phyloP scores from a whole-genome alignment of 768 basidiomycete genomes.

The Leccinum incarnatum region DNA sequence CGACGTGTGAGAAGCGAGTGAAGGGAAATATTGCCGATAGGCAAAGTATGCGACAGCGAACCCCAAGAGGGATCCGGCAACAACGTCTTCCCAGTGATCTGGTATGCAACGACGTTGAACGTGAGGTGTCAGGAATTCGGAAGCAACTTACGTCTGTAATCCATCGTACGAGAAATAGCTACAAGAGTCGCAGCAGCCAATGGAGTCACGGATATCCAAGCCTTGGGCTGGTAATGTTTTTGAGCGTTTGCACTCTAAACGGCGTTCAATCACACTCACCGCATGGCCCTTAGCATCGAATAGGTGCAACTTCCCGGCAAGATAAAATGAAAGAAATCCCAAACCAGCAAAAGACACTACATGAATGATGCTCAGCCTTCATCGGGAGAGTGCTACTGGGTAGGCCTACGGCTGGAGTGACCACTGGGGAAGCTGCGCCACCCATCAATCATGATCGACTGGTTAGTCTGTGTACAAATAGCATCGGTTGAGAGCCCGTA shows the following conservation, averaged over 20 bases:
- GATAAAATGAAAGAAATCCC: constrained; percentile 83
- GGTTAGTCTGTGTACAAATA: constrained; percentile 76
- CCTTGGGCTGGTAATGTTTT: constrained; percentile 51
- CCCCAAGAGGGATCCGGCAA: constrained; percentile 77
- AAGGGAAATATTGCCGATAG: constrained; percentile 83
- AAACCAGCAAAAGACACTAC: constrained; percentile 91
- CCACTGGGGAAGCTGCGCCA: constrained; percentile 93
- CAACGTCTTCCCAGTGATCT: constrained; percentile 94
- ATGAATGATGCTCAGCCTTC: constrained; percentile 5
- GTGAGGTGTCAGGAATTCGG: constrained; percentile 8
- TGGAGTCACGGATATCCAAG: constrained; percentile 81
- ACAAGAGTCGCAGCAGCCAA: constrained; percentile 75
- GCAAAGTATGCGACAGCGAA: constrained; percentile 65
- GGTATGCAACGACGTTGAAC: constrained; percentile 1
- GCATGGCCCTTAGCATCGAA: constrained; percentile 79
- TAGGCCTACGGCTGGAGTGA: constrained; percentile 74
- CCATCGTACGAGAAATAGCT: constrained; percentile 88
- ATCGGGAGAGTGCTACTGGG: neutral
- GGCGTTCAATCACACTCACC: constrained; percentile 35
- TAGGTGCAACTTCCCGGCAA: constrained; percentile 90
- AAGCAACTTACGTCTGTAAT: constrained; percentile 63
- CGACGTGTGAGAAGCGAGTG: constrained; percentile 57
- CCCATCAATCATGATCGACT: constrained; percentile 65
- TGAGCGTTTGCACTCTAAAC: neutral
- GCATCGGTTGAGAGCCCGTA: constrained; percentile 73